phyloP scores from a whole-genome alignment of 306 rosid genomes.

The Mimosa pudica region DNA sequence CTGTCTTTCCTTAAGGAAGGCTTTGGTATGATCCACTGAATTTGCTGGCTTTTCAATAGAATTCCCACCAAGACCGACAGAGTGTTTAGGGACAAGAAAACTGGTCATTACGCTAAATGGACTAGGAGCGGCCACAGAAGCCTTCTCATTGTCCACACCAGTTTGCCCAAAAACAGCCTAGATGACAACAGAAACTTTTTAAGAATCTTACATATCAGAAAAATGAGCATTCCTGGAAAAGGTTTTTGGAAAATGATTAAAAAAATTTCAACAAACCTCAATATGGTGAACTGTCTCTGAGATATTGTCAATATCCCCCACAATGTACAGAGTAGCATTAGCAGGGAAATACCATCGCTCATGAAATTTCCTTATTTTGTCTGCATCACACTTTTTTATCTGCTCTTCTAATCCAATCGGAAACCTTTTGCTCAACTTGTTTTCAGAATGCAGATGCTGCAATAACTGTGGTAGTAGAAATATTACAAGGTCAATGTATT shows the following conservation, averaged over 20 bases:
- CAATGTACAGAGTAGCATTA: slow-evolving; percentile 94
- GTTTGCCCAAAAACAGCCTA: slow-evolving; percentile 91
- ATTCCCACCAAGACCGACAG: slow-evolving; percentile 82
- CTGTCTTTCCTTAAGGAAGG: slow-evolving; percentile 73
- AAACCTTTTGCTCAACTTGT: slow-evolving; percentile 97
- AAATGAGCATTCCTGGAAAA: slow-evolving; percentile 22
- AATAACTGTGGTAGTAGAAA: slow-evolving; percentile 66
- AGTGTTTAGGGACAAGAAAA: slow-evolving; percentile 94
- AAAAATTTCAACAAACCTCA: slow-evolving; percentile 60
- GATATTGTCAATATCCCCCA: slow-evolving; percentile 91
- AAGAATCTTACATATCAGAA: slow-evolving; percentile 36
- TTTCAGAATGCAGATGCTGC: slow-evolving; percentile 97
- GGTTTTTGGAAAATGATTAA: slow-evolving; percentile 27
- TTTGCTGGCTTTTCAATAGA: slow-evolving; percentile 69
- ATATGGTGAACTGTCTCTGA: slow-evolving; percentile 77
- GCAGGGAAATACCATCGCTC: slow-evolving; percentile 99
- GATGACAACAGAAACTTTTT: slow-evolving; percentile 32
- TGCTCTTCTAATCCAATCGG: slow-evolving; percentile 99
- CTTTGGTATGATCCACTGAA: slow-evolving; percentile 71
- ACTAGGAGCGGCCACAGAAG: slow-evolving; percentile 68
- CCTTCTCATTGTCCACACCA: slow-evolving; percentile 68
- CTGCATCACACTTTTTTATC: slow-evolving; percentile 97
- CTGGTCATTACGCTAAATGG: slow-evolving; percentile 98
- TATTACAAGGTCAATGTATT: slow-evolving; percentile 13
- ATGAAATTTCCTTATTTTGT: slow-evolving; percentile 94